Percentiles rank a stretch among this genome's conserved stretches.
phyloP scores from a whole-genome alignment of 345 rosid genomes.

The Barbarea vulgaris region DNA sequence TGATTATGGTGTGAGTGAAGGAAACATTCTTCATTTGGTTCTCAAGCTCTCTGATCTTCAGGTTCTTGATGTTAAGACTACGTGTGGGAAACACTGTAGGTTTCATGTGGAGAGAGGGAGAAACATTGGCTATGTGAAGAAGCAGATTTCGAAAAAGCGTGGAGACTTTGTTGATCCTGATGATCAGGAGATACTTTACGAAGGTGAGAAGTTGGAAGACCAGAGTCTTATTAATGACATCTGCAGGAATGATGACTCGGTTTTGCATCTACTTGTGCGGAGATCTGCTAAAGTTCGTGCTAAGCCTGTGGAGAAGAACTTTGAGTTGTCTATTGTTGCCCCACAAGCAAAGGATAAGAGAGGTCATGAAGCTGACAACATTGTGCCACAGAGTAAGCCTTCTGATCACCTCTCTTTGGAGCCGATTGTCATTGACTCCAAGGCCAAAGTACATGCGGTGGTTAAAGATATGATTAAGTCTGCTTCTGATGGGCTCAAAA shows the following conservation, averaged over 20 bases:
- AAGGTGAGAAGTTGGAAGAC: slow-evolving; percentile 68
- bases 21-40: slow-evolving; percentile 76
- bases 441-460: slow-evolving; percentile 46
- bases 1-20: slow-evolving; percentile 70
- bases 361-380: slow-evolving; percentile 21
- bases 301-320: slow-evolving; percentile 66
- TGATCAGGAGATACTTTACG: slow-evolving; percentile 64
- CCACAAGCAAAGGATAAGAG: slow-evolving; percentile 37
- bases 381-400: slow-evolving; percentile 30
- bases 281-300: slow-evolving; percentile 64
- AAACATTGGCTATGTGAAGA: slow-evolving; percentile 72
- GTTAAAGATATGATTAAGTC: slow-evolving; percentile 55
- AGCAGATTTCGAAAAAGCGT: slow-evolving; percentile 55
- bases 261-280: slow-evolving; percentile 60
- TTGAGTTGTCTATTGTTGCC: slow-evolving; percentile 63
- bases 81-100: slow-evolving; percentile 55
- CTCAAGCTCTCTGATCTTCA: slow-evolving; percentile 75
- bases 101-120: slow-evolving; percentile 63
- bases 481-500: slow-evolving; percentile 60
- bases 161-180: slow-evolving; percentile 54
- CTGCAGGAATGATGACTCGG: slow-evolving; percentile 53
- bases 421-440: slow-evolving; percentile 51
- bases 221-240: slow-evolving; percentile 67
- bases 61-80: slow-evolving; percentile 62
- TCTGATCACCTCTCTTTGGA: slow-evolving; percentile 49